A percentile compares a stretch with the other conserved stretches of the same genome.
These are phyloP conservation scores for Tolypocladium inflatum DNA, from an alignment of 2,329 filamentous ascomycete species.

Conservation along the genomic window DNA sequence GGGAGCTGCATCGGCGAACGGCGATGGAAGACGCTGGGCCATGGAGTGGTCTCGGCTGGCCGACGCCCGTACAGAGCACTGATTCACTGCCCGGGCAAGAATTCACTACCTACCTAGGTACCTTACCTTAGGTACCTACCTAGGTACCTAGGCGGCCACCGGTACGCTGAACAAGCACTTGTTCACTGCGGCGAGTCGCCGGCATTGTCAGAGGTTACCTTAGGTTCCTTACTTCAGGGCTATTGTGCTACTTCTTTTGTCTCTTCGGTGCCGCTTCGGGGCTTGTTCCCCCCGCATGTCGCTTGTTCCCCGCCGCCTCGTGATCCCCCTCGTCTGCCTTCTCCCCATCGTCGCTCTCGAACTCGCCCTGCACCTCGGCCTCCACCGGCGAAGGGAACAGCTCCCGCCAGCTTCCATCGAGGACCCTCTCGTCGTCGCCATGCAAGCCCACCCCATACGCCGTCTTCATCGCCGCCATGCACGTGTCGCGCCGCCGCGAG, in stretches of 20 bases:
- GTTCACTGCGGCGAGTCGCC: background rate
- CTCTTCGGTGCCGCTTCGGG: constrained; percentile 11
- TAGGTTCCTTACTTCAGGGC: background rate
- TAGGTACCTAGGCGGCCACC: background rate
- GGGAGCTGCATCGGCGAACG: constrained; percentile 7
- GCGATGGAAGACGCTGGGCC: constrained; percentile 15
- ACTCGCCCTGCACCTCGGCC: constrained; percentile 30
- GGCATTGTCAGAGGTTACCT: background rate
- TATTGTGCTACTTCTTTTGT: constrained; percentile 11
- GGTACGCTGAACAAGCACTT: background rate
- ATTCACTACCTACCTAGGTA: no score
- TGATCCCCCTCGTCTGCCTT: constrained; percentile 19
- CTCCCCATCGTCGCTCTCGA: constrained; percentile 22
- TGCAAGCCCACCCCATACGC: constrained; percentile 58
- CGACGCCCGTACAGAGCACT: constrained; percentile 13
- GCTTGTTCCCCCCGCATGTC: constrained; percentile 8
- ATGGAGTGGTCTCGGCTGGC: constrained; percentile 24
- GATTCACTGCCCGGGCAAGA: background rate
- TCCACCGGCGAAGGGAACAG: constrained; percentile 29
- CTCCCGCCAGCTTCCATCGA: constrained; percentile 48
- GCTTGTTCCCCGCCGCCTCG: constrained; percentile 12
- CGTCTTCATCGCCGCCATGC: constrained; percentile 59
- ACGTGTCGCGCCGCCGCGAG: constrained; percentile 47
- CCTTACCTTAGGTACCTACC: no score
- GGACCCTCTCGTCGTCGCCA: constrained; percentile 51